phyloP scores from a whole-genome alignment of 768 basidiomycete genomes.

The Lactifluus subvellereus region DNA sequence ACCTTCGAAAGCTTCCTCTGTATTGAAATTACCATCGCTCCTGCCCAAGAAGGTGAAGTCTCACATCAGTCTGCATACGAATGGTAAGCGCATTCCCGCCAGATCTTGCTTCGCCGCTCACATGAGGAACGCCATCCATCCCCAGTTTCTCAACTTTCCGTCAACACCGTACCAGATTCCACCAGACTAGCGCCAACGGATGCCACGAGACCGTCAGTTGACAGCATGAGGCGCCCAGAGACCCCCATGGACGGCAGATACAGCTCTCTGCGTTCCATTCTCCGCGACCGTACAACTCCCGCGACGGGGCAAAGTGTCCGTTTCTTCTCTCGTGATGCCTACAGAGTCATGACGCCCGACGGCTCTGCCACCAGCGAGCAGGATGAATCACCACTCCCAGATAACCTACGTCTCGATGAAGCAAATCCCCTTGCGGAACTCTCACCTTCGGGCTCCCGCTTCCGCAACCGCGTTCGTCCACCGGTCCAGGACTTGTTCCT shows the following conservation, averaged over 20 bases:
- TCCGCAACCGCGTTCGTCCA: slow-evolving; percentile 13
- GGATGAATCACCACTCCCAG: slow-evolving; percentile 28
- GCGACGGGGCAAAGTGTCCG: slow-evolving; percentile 76
- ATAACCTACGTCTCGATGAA: slow-evolving; percentile 28
- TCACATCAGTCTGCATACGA: slow-evolving; percentile 18
- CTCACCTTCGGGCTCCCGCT: slow-evolving; percentile 18
- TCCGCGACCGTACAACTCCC: slow-evolving; percentile 64
- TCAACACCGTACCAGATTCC: slow-evolving; percentile 30
- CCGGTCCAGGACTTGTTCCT: slow-evolving; percentile 23
- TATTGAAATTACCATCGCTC: slow-evolving; percentile 18
- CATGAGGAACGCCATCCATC: not conserved
- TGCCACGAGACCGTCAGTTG: slow-evolving; percentile 25
- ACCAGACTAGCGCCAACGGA: slow-evolving; percentile 27
- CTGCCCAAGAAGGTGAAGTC: slow-evolving; percentile 25
- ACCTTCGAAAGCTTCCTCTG: slow-evolving; percentile 17
- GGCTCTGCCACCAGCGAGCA: slow-evolving; percentile 42
- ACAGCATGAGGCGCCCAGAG: slow-evolving; percentile 25
- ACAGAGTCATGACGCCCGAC: slow-evolving; percentile 61
- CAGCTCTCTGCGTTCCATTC: slow-evolving; percentile 63
- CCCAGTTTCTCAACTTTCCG: slow-evolving; percentile 17
- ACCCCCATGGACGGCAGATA: slow-evolving; percentile 35
- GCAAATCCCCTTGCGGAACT: slow-evolving; percentile 28
- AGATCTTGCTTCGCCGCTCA: not conserved
- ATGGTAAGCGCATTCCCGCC: slow-evolving; percentile 6
- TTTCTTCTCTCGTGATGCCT: slow-evolving; percentile 67